These are phyloP conservation scores for Dispira parvispora DNA, from an alignment of 192 early-diverging fungal genomes.

Conservation along the genomic window DNA sequence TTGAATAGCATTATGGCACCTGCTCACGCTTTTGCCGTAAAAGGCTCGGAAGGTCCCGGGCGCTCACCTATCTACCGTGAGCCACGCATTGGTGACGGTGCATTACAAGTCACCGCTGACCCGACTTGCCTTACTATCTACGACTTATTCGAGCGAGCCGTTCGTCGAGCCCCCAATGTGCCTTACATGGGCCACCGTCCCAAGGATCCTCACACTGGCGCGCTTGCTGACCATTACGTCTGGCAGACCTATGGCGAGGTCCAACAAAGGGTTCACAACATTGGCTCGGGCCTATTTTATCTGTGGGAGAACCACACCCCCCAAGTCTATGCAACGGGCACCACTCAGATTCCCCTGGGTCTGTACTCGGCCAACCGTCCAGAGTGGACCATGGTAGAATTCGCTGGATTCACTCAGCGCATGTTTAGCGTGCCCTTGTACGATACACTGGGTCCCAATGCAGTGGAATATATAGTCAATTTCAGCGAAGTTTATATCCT, in stretches of 20 bases:
- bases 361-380: conserved; percentile 61
- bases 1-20: too few species aligned
- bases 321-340: conserved; percentile 7
- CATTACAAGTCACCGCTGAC: too few species aligned
- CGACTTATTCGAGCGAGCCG: conserved; percentile 18
- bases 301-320: conserved; percentile 32
- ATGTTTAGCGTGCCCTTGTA: conserved; percentile 62
- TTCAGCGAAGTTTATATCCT: conserved; percentile 59
- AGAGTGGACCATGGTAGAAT: conserved; percentile 59
- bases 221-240: conserved; percentile 37
- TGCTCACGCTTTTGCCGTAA: too few species aligned
- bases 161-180: conserved; percentile 29
- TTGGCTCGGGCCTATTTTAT: conserved; percentile 54
- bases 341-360: conserved; percentile 31
- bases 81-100: too few species aligned
- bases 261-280: conserved; percentile 34
- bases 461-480: conserved; percentile 72
- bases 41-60: too few species aligned
- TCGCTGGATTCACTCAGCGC: conserved; percentile 44
- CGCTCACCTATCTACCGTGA: too few species aligned
- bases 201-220: conserved; percentile 36
- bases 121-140: too few species aligned
- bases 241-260: conserved; percentile 58
- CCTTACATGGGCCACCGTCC: conserved; percentile 50
- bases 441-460: conserved; percentile 75